A percentile compares a stretch with the other conserved stretches of the same genome.
These are phyloP conservation scores for Dipodascus geniculatus DNA, from an alignment of 805 yeast species.

Conservation along the genomic window DNA sequence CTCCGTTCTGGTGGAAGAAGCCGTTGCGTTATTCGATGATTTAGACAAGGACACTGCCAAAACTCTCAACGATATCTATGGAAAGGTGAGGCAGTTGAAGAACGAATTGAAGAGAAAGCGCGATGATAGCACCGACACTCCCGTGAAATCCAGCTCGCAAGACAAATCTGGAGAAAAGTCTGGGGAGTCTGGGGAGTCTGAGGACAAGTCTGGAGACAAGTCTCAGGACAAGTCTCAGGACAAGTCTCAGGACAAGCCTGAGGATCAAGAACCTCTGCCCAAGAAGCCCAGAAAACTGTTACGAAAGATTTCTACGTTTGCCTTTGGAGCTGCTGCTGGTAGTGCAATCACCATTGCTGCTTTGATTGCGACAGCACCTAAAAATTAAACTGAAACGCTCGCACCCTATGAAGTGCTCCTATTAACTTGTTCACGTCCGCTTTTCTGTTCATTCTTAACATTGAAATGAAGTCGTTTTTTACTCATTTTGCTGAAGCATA, in stretches of 20 bases:
- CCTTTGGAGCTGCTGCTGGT: conserved; percentile 1
- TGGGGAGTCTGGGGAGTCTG: too few species aligned
- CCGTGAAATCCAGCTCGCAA: not conserved
- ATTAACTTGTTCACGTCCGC: too few species aligned
- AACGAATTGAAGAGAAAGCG: not conserved
- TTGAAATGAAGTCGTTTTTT: too few species aligned
- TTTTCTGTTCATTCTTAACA: too few species aligned
- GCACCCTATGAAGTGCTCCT: too few species aligned
- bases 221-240: too few species aligned
- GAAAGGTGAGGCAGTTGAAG: not conserved
- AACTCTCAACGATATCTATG: not conserved
- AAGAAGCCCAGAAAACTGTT: not conserved
- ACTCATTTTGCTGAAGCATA: too few species aligned
- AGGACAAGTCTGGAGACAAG: too few species aligned
- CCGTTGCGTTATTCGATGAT: not conserved
- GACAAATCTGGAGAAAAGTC: too few species aligned
- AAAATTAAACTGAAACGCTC: not conserved
- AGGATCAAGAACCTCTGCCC: too few species aligned
- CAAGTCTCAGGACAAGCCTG: not conserved
- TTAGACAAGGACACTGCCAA: not conserved
- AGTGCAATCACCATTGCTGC: not conserved
- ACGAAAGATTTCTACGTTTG: not conserved
- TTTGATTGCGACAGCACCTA: not conserved
- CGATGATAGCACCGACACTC: not conserved
- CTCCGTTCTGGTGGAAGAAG: not conserved